Conservation (phyloP, 257 asterid genomes). For the Craterostigma plantagineum region DNA sequence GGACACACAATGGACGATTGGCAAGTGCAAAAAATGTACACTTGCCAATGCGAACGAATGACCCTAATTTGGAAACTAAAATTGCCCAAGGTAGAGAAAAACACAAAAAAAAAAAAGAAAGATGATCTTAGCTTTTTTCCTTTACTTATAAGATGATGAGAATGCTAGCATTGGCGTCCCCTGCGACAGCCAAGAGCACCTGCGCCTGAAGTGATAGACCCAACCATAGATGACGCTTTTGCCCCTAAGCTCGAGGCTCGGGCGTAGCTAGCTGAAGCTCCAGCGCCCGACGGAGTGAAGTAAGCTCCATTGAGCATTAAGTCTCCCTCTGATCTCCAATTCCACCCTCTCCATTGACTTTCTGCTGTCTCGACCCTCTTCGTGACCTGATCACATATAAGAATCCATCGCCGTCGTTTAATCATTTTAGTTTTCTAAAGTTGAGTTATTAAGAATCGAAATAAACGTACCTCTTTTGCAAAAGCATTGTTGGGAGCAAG, state of each 20-base stretch:
- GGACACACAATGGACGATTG: too few species aligned
- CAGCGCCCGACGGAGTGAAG: conserved; percentile 77
- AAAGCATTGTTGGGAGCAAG: conserved; percentile 55
- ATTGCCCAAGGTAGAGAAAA: too few species aligned
- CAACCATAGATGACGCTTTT: conserved; percentile 60
- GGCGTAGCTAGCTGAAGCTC: conserved; percentile 73
- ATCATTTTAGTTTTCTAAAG: neutral
- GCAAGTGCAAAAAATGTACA: too few species aligned
- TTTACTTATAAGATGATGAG: too few species aligned
- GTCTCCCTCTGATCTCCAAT: conserved; percentile 17
- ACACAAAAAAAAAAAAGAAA: too few species aligned
- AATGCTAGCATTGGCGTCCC: conserved; percentile 52
- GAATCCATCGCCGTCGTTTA: too few species aligned
- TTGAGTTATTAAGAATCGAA: neutral
- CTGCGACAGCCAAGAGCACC: conserved; percentile 42
- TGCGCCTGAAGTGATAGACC: conserved; percentile 11
- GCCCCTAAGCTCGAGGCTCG: conserved; percentile 86
- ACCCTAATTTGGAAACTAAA: neutral
- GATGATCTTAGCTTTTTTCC: too few species aligned
- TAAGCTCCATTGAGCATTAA: conserved; percentile 78
- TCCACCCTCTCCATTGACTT: conserved; percentile 49
- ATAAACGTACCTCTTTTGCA: conserved; percentile 58
- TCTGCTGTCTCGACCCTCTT: conserved; percentile 58
- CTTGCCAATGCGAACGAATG: too few species aligned
- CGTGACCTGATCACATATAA: conserved; percentile 66